Percentiles rank a stretch among this genome's conserved stretches.
phyloP scores from a whole-genome alignment of 192 early-diverging fungal species.

The Backusella morwellensis region DNA sequence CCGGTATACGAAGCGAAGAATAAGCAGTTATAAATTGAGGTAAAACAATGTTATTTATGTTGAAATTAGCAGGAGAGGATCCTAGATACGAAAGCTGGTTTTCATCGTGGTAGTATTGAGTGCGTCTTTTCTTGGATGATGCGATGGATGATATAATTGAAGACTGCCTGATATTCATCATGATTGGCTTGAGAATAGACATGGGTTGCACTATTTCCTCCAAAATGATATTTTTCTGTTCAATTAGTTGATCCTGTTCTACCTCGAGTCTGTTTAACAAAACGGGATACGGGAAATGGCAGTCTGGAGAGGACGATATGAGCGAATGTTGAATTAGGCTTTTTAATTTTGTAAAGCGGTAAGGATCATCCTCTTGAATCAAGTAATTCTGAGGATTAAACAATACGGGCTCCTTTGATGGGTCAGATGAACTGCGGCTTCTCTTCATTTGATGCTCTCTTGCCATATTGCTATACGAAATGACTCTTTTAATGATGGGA shows the following conservation, averaged over 20 bases:
- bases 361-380: constrained; percentile 31
- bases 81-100: background rate
- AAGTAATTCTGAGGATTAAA: background rate
- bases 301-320: constrained; percentile 78
- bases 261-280: constrained; percentile 59
- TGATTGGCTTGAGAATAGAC: constrained; percentile 25
- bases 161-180: constrained; percentile 25
- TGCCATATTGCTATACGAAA: background rate
- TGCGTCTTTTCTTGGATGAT: background rate
- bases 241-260: constrained; percentile 43
- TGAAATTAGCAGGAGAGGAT: background rate
- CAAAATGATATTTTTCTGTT: background rate
- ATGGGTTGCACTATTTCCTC: background rate
- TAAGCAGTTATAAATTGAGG: constrained; percentile 16
- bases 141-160: constrained; percentile 3
- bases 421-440: background rate
- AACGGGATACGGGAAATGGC: constrained; percentile 76
- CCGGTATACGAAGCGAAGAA: constrained; percentile 5
- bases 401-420: background rate
- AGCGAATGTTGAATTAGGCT: constrained; percentile 53
- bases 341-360: constrained; percentile 38
- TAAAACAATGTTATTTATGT: background rate
- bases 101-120: background rate
- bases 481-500: background rate
- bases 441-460: background rate